These are phyloP conservation scores for Boletus rubropictus DNA, from an alignment of 768 basidiomycete genomes.

Conservation along the genomic window DNA sequence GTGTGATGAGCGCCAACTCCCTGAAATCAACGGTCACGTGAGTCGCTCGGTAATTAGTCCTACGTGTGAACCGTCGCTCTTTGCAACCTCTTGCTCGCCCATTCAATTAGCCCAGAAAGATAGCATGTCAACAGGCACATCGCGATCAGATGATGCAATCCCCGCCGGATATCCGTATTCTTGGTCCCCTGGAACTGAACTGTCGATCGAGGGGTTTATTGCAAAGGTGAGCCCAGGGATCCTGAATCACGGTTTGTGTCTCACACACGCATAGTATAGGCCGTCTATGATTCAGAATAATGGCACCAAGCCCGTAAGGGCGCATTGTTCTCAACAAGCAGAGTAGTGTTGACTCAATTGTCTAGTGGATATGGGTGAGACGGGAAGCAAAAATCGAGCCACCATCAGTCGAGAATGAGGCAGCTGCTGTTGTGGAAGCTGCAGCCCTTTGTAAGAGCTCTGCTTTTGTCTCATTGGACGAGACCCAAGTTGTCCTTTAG, in stretches of 20 bases:
- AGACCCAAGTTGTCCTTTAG: slow-evolving; percentile 30
- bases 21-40: slow-evolving; percentile 5
- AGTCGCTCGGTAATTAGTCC: background rate
- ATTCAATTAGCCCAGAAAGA: background rate
- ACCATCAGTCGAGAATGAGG: slow-evolving; percentile 8
- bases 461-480: background rate
- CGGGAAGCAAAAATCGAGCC: slow-evolving; percentile 8
- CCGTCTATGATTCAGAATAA: slow-evolving; percentile 78
- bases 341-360: background rate
- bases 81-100: background rate
- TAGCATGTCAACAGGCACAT: slow-evolving; percentile 9
- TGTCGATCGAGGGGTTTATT: slow-evolving; percentile 48
- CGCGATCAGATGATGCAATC: slow-evolving; percentile 35
- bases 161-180: slow-evolving; percentile 43
- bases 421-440: slow-evolving; percentile 43
- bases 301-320: slow-evolving; percentile 63
- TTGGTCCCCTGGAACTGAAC: slow-evolving; percentile 42
- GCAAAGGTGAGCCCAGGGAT: slow-evolving; percentile 38
- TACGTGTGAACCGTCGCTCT: too few relatives aligned
- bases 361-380: slow-evolving; percentile 65
- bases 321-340: background rate
- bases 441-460: slow-evolving; percentile 35
- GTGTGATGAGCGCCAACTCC: too few relatives aligned
- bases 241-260: background rate
- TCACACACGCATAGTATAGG: slow-evolving; percentile 44